Percentiles rank a stretch among this genome's conserved stretches.
Evolutionary conservation across 768 basidiomycete species (phyloP).

Genomic region (Hypsizygus marmoreus): DNA sequence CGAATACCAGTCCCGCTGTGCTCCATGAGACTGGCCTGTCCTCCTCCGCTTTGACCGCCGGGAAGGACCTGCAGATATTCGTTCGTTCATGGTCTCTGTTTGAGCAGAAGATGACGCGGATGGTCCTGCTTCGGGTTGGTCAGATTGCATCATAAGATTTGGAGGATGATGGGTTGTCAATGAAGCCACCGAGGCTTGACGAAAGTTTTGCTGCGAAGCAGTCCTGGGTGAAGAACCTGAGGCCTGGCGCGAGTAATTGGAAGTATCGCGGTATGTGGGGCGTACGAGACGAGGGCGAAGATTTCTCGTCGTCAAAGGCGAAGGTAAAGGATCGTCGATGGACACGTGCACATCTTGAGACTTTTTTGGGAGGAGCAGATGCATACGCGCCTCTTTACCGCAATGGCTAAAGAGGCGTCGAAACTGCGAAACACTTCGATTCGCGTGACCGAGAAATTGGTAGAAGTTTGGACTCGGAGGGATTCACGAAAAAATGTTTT

Average conservation of each 20-base stretch:
- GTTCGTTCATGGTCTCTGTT: background rate
- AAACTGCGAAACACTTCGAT: slow-evolving; percentile 7
- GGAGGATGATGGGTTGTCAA: no score
- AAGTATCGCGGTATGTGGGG: slow-evolving; percentile 1
- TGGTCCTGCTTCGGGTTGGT: slow-evolving; percentile 2
- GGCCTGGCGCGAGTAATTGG: background rate
- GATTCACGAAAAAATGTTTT: no score
- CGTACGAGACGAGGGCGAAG: slow-evolving; percentile 11
- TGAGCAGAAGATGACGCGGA: slow-evolving; percentile 9
- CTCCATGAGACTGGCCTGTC: background rate
- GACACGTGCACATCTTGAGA: slow-evolving; percentile 17
- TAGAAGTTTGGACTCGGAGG: background rate
- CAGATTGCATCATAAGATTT: slow-evolving; percentile 8
- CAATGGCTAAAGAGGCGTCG: background rate
- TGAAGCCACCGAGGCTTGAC: background rate
- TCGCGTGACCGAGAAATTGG: background rate
- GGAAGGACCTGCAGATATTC: slow-evolving; percentile 3
- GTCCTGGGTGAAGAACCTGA: background rate
- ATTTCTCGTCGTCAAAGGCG: slow-evolving; percentile 14
- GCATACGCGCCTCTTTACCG: slow-evolving; percentile 4
- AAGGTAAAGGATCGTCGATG: slow-evolving; percentile 14
- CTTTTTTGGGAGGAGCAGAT: slow-evolving; percentile 11
- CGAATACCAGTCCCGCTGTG: background rate
- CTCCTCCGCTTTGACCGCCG: background rate
- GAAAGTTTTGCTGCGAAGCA: background rate